Percentiles rank a stretch among this genome's conserved stretches.
Conservation (phyloP, 345 rosid species). For the Lepidium aucheri region DNA sequence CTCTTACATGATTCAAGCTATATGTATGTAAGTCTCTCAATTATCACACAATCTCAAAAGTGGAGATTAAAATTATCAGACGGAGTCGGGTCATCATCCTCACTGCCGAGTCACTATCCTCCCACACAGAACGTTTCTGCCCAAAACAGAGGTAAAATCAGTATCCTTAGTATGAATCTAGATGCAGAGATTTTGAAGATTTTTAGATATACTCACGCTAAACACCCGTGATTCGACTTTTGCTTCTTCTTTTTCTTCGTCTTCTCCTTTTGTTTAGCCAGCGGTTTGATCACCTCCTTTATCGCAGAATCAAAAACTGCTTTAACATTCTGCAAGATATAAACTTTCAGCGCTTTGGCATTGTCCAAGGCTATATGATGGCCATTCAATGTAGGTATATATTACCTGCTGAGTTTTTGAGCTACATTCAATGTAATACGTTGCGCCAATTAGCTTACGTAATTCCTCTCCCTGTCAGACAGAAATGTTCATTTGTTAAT, state of each 20-base stretch:
- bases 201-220: conserved; percentile 43
- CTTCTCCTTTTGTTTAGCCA: conserved; percentile 69
- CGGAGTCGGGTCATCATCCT: not conserved
- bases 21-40: conserved; percentile 3
- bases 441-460: conserved; percentile 85
- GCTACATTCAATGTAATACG: conserved; percentile 93
- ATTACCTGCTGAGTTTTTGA: conserved; percentile 97
- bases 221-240: conserved; percentile 58
- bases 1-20: conserved; percentile 20
- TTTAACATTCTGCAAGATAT: conserved; percentile 70
- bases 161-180: not conserved
- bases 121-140: conserved; percentile 31
- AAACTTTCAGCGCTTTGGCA: not conserved
- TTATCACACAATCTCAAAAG: conserved; percentile 24
- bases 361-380: not conserved
- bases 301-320: conserved; percentile 94
- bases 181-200: conserved; percentile 15
- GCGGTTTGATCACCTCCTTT: conserved; percentile 83
- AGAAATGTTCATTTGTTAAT: not conserved
- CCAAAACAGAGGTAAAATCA: not conserved
- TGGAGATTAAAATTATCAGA: not conserved
- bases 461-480: conserved; percentile 86
- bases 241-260: conserved; percentile 33
- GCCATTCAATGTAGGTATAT: not conserved
- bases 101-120: conserved; percentile 26